Base-by-base conservation (phyloP, 176 grass and related monocot genomes). In the Pharus latifolius region DNA sequence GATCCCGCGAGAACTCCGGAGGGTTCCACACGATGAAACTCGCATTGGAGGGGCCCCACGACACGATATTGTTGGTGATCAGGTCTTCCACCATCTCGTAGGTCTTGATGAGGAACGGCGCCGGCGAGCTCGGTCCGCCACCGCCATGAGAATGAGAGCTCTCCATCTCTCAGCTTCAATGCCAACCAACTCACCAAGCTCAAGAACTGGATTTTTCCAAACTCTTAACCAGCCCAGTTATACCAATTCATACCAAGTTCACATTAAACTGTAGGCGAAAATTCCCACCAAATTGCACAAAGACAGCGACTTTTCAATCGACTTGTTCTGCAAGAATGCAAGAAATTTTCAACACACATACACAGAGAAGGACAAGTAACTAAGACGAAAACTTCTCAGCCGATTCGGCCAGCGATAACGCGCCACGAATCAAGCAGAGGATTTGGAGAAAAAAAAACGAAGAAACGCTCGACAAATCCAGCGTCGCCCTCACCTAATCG, bases 61-160 rank as follows among this genome's bases (percentile, higher is more conserved):
- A 95, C 38, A 95, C 91, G 1, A 90, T 50, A 50, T 63, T 82
- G 72, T 69, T 66, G 14, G 91, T 95, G 26, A 47, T 28, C 16
- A 76, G 80, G 81, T 95, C 87, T 70, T 95, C 91, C 67, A 95
- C 82, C 91, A 95, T 95, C 76, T 95, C 91, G 78, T 86, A 95
- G 0, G 87, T 95, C 76, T 95, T 95, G 41, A 76, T 61, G 34
- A 95, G 72, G 72, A 95, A 95, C 23, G 87, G 91, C 65, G 91
- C 46, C 65, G 84, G 91, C 41, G 72, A 67, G 13, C 75, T 42
- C 13, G 69, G 50, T 20, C 83, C 77, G 1, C 57, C 64, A 1
- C 45, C 35, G 19, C 59, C 50, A 1, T 52, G 35, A 35, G 65
- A 13, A 6, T 70, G 31, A 6, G 64, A 49, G 14, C 65, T 53